Conservation (phyloP, 2,329 filamentous ascomycete genomes). For the Cordyceps cateniannulata region DNA sequence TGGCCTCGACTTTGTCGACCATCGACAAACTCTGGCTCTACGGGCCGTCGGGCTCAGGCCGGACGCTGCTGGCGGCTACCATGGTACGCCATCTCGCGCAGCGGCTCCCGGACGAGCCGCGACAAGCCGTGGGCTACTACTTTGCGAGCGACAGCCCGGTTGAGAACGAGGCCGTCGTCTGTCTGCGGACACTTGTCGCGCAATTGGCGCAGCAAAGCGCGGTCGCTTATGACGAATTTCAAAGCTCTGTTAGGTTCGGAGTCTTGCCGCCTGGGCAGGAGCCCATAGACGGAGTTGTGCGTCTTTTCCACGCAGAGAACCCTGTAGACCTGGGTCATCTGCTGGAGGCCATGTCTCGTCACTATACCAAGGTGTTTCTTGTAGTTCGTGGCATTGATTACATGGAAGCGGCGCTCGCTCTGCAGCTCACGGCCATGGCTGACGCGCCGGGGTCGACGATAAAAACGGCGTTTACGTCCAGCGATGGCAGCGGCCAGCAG, state of each 20-base stretch:
- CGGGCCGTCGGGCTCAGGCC: background rate
- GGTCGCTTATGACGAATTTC: background rate
- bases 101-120: background rate
- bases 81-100: background rate
- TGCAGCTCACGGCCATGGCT: background rate
- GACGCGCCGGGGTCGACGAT: background rate
- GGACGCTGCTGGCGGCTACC: conserved; percentile 1
- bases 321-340: background rate
- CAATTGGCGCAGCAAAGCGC: conserved; percentile 5
- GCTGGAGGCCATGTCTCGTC: background rate
- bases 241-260: background rate
- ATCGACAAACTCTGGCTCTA: conserved; percentile 9
- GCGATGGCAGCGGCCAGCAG: background rate
- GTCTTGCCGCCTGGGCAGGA: background rate
- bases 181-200: background rate
- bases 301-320: background rate
- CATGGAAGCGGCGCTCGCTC: background rate
- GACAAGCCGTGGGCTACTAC: conserved; percentile 2
- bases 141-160: background rate
- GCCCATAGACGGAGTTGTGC: background rate
- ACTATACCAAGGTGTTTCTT: background rate
- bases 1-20: background rate
- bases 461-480: background rate
- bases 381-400: background rate
- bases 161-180: background rate